Evolutionary conservation across 2,329 filamentous ascomycete species (phyloP).

Genomic region (Hypoxylon sp.): DNA sequence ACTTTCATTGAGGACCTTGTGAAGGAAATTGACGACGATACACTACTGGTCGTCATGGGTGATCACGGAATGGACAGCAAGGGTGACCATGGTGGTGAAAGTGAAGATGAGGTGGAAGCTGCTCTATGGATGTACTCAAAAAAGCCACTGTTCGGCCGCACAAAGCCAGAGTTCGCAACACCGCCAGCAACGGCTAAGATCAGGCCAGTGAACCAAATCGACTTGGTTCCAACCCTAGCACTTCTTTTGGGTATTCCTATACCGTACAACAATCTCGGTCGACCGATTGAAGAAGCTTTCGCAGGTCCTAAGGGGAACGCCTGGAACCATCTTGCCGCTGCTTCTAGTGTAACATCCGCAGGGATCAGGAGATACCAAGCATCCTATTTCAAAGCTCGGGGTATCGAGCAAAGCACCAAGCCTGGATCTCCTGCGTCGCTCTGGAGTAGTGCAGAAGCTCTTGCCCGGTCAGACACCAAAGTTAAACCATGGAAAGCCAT

Average conservation of each 20-base stretch:
- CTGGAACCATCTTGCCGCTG: conserved; percentile 82
- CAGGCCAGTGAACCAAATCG: conserved; percentile 86
- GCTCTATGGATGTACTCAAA: conserved; percentile 99
- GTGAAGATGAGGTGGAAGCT: conserved; percentile 94
- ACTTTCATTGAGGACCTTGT: conserved; percentile 80
- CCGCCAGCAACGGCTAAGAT: conserved; percentile 82
- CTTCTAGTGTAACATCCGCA: conserved; percentile 82
- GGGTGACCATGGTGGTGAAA: conserved; percentile 98
- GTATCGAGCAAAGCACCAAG: conserved; percentile 73
- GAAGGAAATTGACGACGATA: conserved; percentile 82
- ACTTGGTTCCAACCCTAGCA: conserved; percentile 92
- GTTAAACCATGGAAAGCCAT: conserved; percentile 58
- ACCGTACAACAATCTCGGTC: conserved; percentile 95
- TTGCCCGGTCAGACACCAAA: conserved; percentile 57
- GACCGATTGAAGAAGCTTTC: conserved; percentile 95
- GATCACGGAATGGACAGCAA: conserved; percentile 99
- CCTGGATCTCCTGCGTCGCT: conserved; percentile 68
- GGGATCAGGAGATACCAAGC: conserved; percentile 92
- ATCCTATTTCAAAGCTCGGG: conserved; percentile 82
- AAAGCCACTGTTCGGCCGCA: conserved; percentile 85
- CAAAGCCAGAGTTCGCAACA: conserved; percentile 68
- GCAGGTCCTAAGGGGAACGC: conserved; percentile 76
- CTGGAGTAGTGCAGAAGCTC: conserved; percentile 68
- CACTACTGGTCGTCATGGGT: conserved; percentile 95
- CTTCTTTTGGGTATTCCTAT: conserved; percentile 92